phyloP scores from a whole-genome alignment of 2,329 filamentous ascomycete genomes.

The Diplodia intermedia region DNA sequence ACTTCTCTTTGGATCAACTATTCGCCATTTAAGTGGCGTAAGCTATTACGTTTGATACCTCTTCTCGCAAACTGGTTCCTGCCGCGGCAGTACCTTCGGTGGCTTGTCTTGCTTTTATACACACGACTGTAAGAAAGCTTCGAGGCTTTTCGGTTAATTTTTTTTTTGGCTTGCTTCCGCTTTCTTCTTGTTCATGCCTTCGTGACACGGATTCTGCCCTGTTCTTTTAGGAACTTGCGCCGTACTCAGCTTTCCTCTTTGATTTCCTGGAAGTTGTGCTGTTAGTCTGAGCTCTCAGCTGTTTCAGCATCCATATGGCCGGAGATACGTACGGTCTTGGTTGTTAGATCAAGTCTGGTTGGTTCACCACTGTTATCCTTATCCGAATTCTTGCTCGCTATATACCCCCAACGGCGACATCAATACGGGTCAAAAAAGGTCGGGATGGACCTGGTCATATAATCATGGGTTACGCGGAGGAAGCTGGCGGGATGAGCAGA shows the following conservation, averaged over 20 bases:
- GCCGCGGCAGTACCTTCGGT: neutral
- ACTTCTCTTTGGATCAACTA: neutral
- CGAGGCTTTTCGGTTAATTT: conserved; percentile 6
- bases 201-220: neutral
- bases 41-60: conserved; percentile 4
- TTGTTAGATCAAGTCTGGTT: conserved; percentile 1
- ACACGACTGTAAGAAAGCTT: neutral
- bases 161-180: neutral
- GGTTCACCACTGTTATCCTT: neutral
- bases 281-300: neutral
- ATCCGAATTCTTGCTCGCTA: neutral
- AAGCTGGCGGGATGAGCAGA: neutral
- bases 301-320: neutral
- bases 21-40: neutral
- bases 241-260: neutral
- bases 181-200: neutral
- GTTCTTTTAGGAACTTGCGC: neutral
- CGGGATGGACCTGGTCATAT: neutral
- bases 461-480: neutral
- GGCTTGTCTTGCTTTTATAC: neutral
- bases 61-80: neutral
- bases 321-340: neutral
- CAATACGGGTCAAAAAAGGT: neutral
- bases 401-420: neutral
- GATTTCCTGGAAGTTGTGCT: neutral